Conservation (phyloP, 257 asterid genomes). For the Solanum sitiens region DNA sequence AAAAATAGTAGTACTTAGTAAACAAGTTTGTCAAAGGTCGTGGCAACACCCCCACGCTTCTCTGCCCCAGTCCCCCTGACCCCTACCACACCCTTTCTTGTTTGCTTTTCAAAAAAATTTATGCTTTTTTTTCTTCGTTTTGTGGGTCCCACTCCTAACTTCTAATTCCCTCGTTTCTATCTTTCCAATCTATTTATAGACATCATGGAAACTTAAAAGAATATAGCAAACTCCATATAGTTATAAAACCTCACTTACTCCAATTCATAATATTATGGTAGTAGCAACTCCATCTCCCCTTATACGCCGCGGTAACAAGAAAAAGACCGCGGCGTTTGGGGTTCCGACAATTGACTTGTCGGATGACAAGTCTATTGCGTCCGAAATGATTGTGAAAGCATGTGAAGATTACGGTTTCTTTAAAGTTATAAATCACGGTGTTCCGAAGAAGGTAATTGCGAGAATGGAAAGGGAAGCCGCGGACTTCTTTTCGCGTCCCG, state of each 20-base stretch:
- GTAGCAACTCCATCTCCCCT: slow-evolving; percentile 19
- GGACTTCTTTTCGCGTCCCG: slow-evolving; percentile 35
- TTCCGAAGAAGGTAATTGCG: slow-evolving; percentile 28
- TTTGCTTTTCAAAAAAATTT: neutral
- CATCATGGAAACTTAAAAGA: neutral
- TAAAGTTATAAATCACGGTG: slow-evolving; percentile 49
- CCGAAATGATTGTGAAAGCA: slow-evolving; percentile 34
- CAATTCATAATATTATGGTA: slow-evolving; percentile 21
- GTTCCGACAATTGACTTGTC: slow-evolving; percentile 48
- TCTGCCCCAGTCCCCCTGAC: slow-evolving; percentile 16
- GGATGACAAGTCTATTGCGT: slow-evolving; percentile 16
- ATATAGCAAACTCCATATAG: neutral
- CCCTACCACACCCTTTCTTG: neutral
- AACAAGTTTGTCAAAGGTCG: slow-evolving; percentile 5
- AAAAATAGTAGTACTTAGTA: neutral
- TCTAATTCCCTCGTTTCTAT: neutral
- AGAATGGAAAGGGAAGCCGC: slow-evolving; percentile 32
- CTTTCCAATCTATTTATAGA: neutral
- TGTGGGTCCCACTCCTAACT: neutral
- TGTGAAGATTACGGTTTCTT: slow-evolving; percentile 64
- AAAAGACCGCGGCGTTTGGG: slow-evolving; percentile 25
- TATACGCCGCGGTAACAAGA: slow-evolving; percentile 12
- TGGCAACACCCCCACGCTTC: slow-evolving; percentile 2
- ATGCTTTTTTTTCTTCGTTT: neutral
- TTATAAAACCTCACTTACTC: neutral